Evolutionary conservation across 1,284 basidiomycete genomes (phyloP).

Genomic region (Athelia sp.): DNA sequence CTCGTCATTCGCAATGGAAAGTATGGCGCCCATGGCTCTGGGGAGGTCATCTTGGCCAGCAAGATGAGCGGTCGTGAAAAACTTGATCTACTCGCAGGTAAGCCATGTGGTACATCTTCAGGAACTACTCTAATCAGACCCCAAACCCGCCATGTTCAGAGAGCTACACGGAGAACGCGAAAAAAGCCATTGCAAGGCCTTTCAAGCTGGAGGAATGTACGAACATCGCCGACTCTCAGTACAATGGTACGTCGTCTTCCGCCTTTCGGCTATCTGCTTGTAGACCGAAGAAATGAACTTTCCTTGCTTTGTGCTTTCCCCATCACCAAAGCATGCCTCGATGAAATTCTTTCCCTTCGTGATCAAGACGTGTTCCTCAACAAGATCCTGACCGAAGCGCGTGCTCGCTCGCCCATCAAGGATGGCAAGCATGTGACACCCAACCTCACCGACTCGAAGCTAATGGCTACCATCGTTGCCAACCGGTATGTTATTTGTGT

Average conservation of each 20-base stretch:
- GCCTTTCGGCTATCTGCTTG: too few species aligned
- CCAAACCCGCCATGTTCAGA: slow-evolving; percentile 35
- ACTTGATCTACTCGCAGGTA: slow-evolving; percentile 70
- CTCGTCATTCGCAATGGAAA: slow-evolving; percentile 70
- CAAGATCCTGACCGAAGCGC: slow-evolving; percentile 49
- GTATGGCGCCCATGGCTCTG: slow-evolving; percentile 62
- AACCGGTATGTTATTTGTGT: slow-evolving; percentile 41
- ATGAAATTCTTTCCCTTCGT: slow-evolving; percentile 59
- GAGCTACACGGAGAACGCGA: slow-evolving; percentile 56
- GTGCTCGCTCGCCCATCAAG: slow-evolving; percentile 38
- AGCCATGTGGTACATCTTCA: slow-evolving; percentile 10
- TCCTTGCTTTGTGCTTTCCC: background rate
- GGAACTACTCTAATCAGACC: background rate
- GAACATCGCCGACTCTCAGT: slow-evolving; percentile 66
- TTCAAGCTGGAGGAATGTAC: slow-evolving; percentile 59
- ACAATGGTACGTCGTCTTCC: slow-evolving; percentile 43
- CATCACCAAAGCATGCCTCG: slow-evolving; percentile 41
- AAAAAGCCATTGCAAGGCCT: slow-evolving; percentile 53
- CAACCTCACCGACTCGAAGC: slow-evolving; percentile 37
- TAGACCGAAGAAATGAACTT: too few species aligned
- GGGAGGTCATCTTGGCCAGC: slow-evolving; percentile 51
- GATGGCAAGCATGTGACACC: slow-evolving; percentile 11
- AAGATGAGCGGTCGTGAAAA: slow-evolving; percentile 73
- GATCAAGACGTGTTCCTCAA: slow-evolving; percentile 56
- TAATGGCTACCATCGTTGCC: slow-evolving; percentile 51